phyloP scores from a whole-genome alignment of 805 yeast species.

The Alloascoidea hylecoeti region DNA sequence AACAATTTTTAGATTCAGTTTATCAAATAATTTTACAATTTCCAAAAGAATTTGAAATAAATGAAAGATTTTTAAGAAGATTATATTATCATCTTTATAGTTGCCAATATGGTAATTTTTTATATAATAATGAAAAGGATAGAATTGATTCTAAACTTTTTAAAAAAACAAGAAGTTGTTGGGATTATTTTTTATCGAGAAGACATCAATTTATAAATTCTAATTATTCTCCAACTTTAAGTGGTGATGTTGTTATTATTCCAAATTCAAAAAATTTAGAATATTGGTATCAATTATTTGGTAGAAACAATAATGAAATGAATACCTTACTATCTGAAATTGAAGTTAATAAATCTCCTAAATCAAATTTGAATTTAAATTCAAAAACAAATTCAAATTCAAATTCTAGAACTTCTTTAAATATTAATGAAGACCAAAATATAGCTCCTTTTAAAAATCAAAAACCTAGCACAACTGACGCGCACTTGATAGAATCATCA shows the following conservation, averaged over 20 bases:
- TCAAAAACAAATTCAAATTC: too few relatives aligned
- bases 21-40: conserved; percentile 64
- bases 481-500: too few relatives aligned
- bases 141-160: conserved; percentile 26
- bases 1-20: conserved; percentile 84
- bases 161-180: conserved; percentile 56
- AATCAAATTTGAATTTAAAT: too few relatives aligned
- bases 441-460: too few relatives aligned
- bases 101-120: conserved; percentile 88
- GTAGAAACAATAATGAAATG: conserved; percentile 59
- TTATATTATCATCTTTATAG: conserved; percentile 80
- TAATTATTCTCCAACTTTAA: conserved; percentile 19
- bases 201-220: conserved; percentile 51
- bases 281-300: conserved; percentile 87
- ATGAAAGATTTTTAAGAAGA: conserved; percentile 76
- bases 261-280: conserved; percentile 50
- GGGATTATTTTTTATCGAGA: conserved; percentile 88
- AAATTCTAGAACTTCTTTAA: too few relatives aligned
- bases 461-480: too few relatives aligned
- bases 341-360: conserved; percentile 4
- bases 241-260: conserved; percentile 23
- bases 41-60: conserved; percentile 70
- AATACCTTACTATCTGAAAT: conserved; percentile 16
- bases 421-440: too few relatives aligned
- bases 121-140: conserved; percentile 64